Percentiles rank a stretch among this genome's conserved stretches.
Evolutionary conservation across 2,329 filamentous ascomycete genomes (phyloP).

Genomic region (Diaporthe capsici): DNA sequence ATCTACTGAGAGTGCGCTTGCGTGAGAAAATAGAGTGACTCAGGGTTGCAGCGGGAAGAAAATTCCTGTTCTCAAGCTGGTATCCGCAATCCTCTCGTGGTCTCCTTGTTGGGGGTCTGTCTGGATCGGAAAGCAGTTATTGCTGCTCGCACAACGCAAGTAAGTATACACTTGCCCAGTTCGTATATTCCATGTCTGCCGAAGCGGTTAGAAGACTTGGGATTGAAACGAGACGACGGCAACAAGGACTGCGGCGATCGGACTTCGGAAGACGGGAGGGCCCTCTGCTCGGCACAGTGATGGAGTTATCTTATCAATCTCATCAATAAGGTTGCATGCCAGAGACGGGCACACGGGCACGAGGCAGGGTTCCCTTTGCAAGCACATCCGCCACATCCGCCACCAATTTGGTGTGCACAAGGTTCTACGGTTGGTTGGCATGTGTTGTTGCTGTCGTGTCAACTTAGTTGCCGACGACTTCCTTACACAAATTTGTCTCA

Average conservation of each 20-base stretch:
- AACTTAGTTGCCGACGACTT: not conserved
- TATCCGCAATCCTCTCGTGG: not conserved
- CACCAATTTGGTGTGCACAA: not conserved
- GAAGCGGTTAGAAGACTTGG: not conserved
- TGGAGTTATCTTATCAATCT: constrained; percentile 31
- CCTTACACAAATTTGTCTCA: constrained; percentile 6
- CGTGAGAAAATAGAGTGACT: not conserved
- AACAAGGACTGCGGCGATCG: constrained; percentile 12
- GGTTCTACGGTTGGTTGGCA: not conserved
- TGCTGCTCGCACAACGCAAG: not conserved
- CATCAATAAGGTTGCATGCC: constrained; percentile 16
- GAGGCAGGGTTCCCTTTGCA: constrained; percentile 14
- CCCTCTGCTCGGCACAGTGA: constrained; percentile 16
- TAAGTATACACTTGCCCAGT: not conserved
- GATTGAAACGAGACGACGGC: constrained; percentile 17
- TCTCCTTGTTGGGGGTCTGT: constrained; percentile 1
- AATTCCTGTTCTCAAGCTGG: not conserved
- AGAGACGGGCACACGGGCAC: not conserved
- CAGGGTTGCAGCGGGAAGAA: constrained; percentile 2
- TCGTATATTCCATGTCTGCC: not conserved
- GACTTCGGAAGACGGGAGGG: constrained; percentile 12
- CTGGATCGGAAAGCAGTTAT: not conserved
- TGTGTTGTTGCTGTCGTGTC: constrained; percentile 29
- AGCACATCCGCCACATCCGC: constrained; percentile 26
- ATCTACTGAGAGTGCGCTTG: not conserved